These are phyloP conservation scores for Funneliformis mosseae DNA, from an alignment of 192 early-diverging fungal genomes.

Conservation along the genomic window DNA sequence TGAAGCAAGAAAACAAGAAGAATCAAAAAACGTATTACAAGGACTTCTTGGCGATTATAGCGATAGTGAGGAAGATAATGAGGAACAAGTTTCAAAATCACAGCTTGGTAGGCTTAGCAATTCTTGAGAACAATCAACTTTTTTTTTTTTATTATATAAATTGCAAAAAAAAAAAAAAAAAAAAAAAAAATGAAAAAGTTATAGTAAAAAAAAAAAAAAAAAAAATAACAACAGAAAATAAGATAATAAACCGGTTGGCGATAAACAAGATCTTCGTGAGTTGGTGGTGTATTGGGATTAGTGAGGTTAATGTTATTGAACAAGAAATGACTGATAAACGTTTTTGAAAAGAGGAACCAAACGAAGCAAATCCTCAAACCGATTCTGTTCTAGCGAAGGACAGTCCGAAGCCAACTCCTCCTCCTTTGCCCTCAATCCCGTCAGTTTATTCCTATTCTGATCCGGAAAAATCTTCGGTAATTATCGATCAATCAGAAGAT, in stretches of 20 bases:
- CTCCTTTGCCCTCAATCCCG: neutral
- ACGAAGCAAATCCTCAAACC: neutral
- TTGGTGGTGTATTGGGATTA: neutral
- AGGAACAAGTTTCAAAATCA: neutral
- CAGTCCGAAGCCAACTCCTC: neutral
- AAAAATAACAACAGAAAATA: neutral
- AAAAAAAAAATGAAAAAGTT: neutral
- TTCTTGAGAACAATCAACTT: neutral
- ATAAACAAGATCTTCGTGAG: conserved; percentile 11
- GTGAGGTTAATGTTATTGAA: neutral
- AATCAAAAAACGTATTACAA: conserved; percentile 17
- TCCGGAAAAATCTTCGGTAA: neutral
- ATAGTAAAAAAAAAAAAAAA: conserved; percentile 4
- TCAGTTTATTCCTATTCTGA: neutral
- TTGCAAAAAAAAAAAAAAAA: conserved; percentile 7
- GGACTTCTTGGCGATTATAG: conserved; percentile 16
- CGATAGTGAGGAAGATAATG: conserved; percentile 13
- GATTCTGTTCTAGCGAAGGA: neutral
- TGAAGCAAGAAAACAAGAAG: conserved; percentile 21
- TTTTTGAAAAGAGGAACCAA: conserved; percentile 20
- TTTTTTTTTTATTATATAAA: neutral
- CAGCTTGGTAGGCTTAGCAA: conserved; percentile 21
- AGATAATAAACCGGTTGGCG: conserved; percentile 2
- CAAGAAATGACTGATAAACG: conserved; percentile 13
- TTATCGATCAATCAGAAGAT: conserved; percentile 15